Base-by-base conservation (phyloP, 495 filamentous ascomycete species). In the Letharia columbiana region DNA sequence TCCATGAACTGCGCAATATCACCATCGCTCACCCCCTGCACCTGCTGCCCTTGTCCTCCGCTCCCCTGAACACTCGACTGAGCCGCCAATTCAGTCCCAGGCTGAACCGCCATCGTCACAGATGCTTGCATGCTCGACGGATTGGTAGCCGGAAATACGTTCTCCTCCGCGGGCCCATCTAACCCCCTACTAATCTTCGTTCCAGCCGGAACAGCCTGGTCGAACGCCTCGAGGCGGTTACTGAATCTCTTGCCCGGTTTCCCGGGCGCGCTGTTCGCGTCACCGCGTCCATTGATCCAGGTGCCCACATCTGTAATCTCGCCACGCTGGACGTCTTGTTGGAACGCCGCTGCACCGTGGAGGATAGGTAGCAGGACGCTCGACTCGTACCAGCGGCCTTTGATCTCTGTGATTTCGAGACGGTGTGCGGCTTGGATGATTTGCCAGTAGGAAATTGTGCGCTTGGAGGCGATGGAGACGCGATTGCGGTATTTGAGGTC, bases 371-470 rank as follows among this genome's bases (percentile, higher is more conserved):
- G 76, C 5, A 86, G 71, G 5, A 81, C 68, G 60, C 76, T 78
- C 6, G 79, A 80, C 68, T 87, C 85, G 71, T 87, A 87, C 85
- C 85, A 87, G 18, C 85, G 77, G 9, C 85, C 84, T 69, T 85
- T 86, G 69, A 87, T 72, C 42, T 86, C 81, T n/a, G 73, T 70
- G 4, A 86, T 69, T 7, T 71, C 72, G 66, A 79, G 69, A 33
- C 68, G 75, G 33, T 69, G 62, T 42, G 69, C 67, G 11, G 72
- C 60, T 39, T 76, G 68, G 2, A 75, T 64, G 35, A 83, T 69
- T 58, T 78, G 76, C 81, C 81, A 84, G 71, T 76, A 81, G 47
- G 69, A 78, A 11, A 74, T 66, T 0, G 66, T 67, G 42, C 73
- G 69, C 41, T 74, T 72, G 12, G 73, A 71, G 2, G 73, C 70